Evolutionary conservation across 2,329 filamentous ascomycete genomes (phyloP).

Genomic region (Nigrospora oryzae): DNA sequence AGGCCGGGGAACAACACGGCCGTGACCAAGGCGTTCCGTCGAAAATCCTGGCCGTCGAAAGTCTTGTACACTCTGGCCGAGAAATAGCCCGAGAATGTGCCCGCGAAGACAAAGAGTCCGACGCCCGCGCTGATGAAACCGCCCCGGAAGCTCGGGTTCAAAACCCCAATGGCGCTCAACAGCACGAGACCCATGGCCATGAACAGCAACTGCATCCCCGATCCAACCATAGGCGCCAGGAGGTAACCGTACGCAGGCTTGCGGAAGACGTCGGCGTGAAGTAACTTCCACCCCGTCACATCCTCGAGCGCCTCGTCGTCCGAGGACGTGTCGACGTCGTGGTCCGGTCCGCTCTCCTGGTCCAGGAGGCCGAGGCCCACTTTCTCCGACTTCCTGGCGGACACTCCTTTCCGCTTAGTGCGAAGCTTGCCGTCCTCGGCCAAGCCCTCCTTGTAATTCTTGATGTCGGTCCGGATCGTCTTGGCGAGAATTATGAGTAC

Average conservation of each 20-base stretch:
- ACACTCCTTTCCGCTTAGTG: conserved; percentile 37
- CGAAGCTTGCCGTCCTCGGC: conserved; percentile 59
- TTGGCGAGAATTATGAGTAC: conserved; percentile 74
- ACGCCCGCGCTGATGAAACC: conserved; percentile 80
- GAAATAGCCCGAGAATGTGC: conserved; percentile 80
- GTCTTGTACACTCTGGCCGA: conserved; percentile 77
- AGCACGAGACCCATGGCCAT: conserved; percentile 67
- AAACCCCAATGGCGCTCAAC: conserved; percentile 65
- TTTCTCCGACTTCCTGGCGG: conserved; percentile 40
- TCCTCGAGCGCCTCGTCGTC: conserved; percentile 73
- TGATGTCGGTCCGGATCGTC: conserved; percentile 73
- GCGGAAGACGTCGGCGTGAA: conserved; percentile 84
- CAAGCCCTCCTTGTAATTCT: conserved; percentile 57
- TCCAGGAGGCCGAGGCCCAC: conserved; percentile 48
- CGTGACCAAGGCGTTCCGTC: conserved; percentile 69
- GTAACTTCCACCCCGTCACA: conserved; percentile 77
- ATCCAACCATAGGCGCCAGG: conserved; percentile 73
- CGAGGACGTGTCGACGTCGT: conserved; percentile 47
- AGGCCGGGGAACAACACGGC: conserved; percentile 73
- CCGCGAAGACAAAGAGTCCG: conserved; percentile 76
- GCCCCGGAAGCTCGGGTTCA: conserved; percentile 85
- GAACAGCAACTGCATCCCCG: conserved; percentile 78
- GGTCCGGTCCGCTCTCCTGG: conserved; percentile 42
- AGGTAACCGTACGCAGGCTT: conserved; percentile 62
- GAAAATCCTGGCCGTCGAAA: conserved; percentile 67